These are phyloP conservation scores for Monosporozyma siamensis DNA, from an alignment of 805 yeast genomes.

Conservation along the genomic window DNA sequence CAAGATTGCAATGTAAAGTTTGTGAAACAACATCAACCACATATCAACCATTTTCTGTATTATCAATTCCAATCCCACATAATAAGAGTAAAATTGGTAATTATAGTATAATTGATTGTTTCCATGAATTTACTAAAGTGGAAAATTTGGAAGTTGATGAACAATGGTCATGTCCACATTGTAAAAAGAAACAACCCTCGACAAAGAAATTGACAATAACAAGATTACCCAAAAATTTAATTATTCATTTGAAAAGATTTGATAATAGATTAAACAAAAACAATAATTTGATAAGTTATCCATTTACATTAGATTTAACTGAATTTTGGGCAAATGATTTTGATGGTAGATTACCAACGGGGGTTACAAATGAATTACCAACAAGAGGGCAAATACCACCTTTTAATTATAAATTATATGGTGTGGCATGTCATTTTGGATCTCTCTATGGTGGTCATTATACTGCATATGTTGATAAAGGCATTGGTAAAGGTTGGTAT, in stretches of 20 bases:
- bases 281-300: slow-evolving; percentile 62
- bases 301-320: slow-evolving; percentile 57
- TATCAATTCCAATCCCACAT: slow-evolving; percentile 71
- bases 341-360: slow-evolving; percentile 26
- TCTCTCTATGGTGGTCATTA: slow-evolving; percentile 81
- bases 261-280: slow-evolving; percentile 39
- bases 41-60: slow-evolving; percentile 70
- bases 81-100: slow-evolving; percentile 22
- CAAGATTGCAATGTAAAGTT: slow-evolving; percentile 60
- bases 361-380: slow-evolving; percentile 35
- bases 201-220: slow-evolving; percentile 67
- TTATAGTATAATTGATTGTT: slow-evolving; percentile 49
- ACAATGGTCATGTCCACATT: slow-evolving; percentile 76
- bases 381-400: slow-evolving; percentile 77
- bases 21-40: slow-evolving; percentile 81
- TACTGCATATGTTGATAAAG: slow-evolving; percentile 69
- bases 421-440: slow-evolving; percentile 80
- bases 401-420: slow-evolving; percentile 65
- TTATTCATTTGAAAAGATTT: slow-evolving; percentile 79
- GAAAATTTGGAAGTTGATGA: slow-evolving; percentile 74
- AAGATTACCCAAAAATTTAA: slow-evolving; percentile 66
- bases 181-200: slow-evolving; percentile 55
- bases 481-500: slow-evolving; percentile 56
- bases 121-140: slow-evolving; percentile 65
- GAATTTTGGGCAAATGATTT: slow-evolving; percentile 48